phyloP scores from a whole-genome alignment of 768 basidiomycete species.

The Termitomyces sp. region DNA sequence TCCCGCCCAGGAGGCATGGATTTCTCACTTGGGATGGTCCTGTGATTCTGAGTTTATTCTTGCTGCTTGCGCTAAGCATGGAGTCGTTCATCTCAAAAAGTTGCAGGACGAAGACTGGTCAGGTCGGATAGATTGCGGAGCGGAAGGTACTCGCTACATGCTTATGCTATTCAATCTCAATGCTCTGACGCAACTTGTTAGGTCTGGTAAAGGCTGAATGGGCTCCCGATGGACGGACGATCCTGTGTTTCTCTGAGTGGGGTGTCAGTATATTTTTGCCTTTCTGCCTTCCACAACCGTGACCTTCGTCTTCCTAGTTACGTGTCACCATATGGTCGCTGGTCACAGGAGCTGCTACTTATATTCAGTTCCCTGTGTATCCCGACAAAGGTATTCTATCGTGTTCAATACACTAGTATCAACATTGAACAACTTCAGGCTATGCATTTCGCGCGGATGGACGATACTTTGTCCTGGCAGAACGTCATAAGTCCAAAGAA shows the following conservation, averaged over 20 bases:
- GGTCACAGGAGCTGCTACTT: slow-evolving; percentile 65
- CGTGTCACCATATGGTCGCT: slow-evolving; percentile 87
- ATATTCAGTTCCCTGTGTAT: slow-evolving; percentile 84
- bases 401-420: not conserved
- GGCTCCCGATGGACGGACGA: slow-evolving; percentile 79
- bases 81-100: slow-evolving; percentile 74
- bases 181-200: slow-evolving; percentile 10
- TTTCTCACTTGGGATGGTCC: slow-evolving; percentile 84
- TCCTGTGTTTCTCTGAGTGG: slow-evolving; percentile 92
- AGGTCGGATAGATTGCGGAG: slow-evolving; percentile 74
- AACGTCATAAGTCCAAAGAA: slow-evolving; percentile 88
- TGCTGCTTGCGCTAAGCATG: slow-evolving; percentile 70
- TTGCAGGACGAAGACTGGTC: slow-evolving; percentile 77
- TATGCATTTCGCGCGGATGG: slow-evolving; percentile 79
- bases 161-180: not conserved
- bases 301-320: slow-evolving; percentile 44
- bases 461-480: slow-evolving; percentile 81
- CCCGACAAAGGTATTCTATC: slow-evolving; percentile 65
- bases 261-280: slow-evolving; percentile 58
- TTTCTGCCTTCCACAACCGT: not conserved
- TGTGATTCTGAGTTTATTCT: slow-evolving; percentile 85
- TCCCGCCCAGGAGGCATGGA: slow-evolving; percentile 33
- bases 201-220: slow-evolving; percentile 86
- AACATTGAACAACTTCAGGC: slow-evolving; percentile 39
- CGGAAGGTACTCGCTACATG: slow-evolving; percentile 47